phyloP scores from a whole-genome alignment of 2,329 filamentous ascomycete genomes.

The Fusarium pseudonygamai region DNA sequence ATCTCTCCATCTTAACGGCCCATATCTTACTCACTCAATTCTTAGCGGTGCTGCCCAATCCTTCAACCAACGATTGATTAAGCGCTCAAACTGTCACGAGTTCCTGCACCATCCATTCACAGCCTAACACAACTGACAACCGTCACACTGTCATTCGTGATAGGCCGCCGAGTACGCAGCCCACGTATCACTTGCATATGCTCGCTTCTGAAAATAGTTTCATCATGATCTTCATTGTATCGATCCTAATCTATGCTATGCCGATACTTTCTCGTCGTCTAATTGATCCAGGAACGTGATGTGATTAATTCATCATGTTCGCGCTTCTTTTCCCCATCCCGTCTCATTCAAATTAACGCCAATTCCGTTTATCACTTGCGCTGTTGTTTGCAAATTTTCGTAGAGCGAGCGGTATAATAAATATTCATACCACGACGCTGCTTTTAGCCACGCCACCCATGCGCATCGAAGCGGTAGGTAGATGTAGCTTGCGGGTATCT shows the following conservation, averaged over 20 bases:
- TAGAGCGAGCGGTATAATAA: constrained; percentile 11
- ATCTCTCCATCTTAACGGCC: constrained; percentile 19
- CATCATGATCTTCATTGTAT: constrained; percentile 28
- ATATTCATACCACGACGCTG: constrained; percentile 5
- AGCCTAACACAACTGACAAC: constrained; percentile 28
- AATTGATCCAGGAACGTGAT: constrained; percentile 22
- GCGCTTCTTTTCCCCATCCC: constrained; percentile 12
- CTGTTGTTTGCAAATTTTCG: constrained; percentile 29
- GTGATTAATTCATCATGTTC: constrained; percentile 8
- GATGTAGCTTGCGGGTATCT: constrained; percentile 33
- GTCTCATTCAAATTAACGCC: constrained; percentile 37
- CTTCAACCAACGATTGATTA: constrained; percentile 18
- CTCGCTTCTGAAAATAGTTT: constrained; percentile 24
- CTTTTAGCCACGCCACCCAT: constrained; percentile 7
- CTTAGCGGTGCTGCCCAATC: constrained; percentile 36
- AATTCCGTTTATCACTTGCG: constrained; percentile 29
- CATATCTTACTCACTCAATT: constrained; percentile 17
- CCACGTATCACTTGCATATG: constrained; percentile 32
- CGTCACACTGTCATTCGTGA: constrained; percentile 10
- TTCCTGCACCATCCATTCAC: constrained; percentile 23
- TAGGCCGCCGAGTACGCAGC: constrained; percentile 10
- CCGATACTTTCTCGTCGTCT: constrained; percentile 28
- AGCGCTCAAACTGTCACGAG: constrained; percentile 29
- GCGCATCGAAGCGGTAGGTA: constrained; percentile 3
- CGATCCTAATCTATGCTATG: constrained; percentile 33